These are phyloP conservation scores for Halophytophthora polymorphica DNA, from an alignment of 352 stramenopile genomes.

Conservation along the genomic window DNA sequence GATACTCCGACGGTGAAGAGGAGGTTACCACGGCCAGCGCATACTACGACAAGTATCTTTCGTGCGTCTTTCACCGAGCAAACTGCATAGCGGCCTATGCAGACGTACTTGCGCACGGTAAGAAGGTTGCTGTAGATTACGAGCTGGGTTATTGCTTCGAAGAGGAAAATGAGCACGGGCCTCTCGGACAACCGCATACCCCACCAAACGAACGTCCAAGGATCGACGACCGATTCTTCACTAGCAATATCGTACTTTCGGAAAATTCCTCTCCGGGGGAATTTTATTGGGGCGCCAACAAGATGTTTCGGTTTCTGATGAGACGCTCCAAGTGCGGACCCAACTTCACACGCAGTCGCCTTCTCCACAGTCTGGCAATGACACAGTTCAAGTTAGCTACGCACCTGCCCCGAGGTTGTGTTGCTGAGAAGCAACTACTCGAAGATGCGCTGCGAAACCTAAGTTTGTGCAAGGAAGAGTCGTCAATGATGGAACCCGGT, in stretches of 20 bases:
- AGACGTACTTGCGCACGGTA: constrained; percentile 50
- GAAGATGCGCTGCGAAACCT: constrained; percentile 41
- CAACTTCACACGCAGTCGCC: constrained; percentile 16
- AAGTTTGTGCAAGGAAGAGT: constrained; percentile 14
- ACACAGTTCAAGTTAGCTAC: constrained; percentile 61
- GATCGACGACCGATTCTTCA: constrained; percentile 12
- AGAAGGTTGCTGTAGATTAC: constrained; percentile 35
- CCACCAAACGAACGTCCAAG: constrained; percentile 12
- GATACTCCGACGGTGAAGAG: constrained; percentile 3
- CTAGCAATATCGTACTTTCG: constrained; percentile 23
- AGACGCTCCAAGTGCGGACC: constrained; percentile 12
- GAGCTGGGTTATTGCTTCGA: constrained; percentile 47
- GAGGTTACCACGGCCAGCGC: constrained; percentile 9
- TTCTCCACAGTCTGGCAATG: constrained; percentile 35
- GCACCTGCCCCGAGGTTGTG: constrained; percentile 42
- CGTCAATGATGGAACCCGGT: background rate
- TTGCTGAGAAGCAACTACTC: constrained; percentile 49
- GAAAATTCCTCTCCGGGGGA: constrained; percentile 38
- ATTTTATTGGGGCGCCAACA: constrained; percentile 61
- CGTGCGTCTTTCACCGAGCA: constrained; percentile 42
- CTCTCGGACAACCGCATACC: background rate
- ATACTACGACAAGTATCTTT: constrained; percentile 41
- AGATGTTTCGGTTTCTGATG: constrained; percentile 45
- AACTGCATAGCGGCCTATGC: constrained; percentile 53
- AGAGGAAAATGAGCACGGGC: constrained; percentile 18